These are phyloP conservation scores for Coix lacrymajobi DNA, from an alignment of 176 grass and related monocot genomes.

Conservation along the genomic window DNA sequence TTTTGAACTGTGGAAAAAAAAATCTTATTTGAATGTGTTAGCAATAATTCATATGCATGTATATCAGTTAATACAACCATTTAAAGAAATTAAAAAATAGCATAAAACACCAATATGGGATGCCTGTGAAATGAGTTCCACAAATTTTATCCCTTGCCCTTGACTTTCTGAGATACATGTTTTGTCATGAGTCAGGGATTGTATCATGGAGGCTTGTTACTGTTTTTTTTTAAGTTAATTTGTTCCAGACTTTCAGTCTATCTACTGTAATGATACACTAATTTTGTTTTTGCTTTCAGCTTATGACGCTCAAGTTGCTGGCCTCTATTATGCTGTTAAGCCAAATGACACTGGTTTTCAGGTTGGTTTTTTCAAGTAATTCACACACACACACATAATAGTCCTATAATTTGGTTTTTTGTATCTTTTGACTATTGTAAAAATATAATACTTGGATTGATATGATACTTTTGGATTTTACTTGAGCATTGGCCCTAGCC, in stretches of 20 bases:
- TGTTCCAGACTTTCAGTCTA: not conserved
- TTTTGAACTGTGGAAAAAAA: not conserved
- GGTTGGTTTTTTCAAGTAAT: constrained; percentile 40
- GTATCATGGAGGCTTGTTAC: not conserved
- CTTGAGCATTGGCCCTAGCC: not conserved
- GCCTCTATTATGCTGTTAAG: constrained; percentile 63
- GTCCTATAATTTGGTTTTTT: not conserved
- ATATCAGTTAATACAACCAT: not conserved
- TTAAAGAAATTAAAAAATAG: not conserved
- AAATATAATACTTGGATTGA: not conserved
- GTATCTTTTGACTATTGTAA: not conserved
- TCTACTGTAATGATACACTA: not conserved
- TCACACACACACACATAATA: not conserved
- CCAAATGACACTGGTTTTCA: constrained; percentile 77
- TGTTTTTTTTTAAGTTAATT: not conserved
- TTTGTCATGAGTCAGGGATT: not conserved
- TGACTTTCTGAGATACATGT: not conserved
- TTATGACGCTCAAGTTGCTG: constrained; percentile 95
- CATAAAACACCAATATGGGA: not conserved
- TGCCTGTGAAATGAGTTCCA: not conserved
- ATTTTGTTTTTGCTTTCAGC: constrained; percentile 56
- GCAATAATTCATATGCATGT: not conserved
- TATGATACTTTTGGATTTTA: not conserved
- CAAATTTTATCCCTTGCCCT: no score
- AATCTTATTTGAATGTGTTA: not conserved